Evolutionary conservation across 495 filamentous ascomycete genomes (phyloP).

Genomic region (Barbatosphaeria neglecta): DNA sequence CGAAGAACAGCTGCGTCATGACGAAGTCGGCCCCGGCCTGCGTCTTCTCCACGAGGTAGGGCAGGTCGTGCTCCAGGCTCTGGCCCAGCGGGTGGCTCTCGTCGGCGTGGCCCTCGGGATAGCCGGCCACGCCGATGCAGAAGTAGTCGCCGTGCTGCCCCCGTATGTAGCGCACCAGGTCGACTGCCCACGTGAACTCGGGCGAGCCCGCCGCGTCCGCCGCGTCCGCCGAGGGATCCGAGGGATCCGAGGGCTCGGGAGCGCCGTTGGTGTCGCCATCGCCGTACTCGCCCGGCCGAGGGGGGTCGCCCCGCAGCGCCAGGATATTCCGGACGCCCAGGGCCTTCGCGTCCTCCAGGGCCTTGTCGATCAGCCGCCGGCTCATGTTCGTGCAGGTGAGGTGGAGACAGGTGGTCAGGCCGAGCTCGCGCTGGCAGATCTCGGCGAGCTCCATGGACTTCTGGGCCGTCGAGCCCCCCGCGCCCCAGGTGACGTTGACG

Average conservation of each 20-base stretch:
- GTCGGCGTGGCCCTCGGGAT: slow-evolving; percentile 94
- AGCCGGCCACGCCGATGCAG: slow-evolving; percentile 88
- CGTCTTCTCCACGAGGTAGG: slow-evolving; percentile 84
- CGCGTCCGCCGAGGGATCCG: no score
- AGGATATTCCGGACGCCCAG: slow-evolving; percentile 90
- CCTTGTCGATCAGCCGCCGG: slow-evolving; percentile 69
- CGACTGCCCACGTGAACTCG: slow-evolving; percentile 81
- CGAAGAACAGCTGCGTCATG: slow-evolving; percentile 98
- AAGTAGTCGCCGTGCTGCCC: slow-evolving; percentile 86
- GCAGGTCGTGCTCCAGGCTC: slow-evolving; percentile 67
- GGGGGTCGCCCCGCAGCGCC: slow-evolving; percentile 87
- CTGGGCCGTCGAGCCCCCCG: slow-evolving; percentile 78
- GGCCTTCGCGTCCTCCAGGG: slow-evolving; percentile 84
- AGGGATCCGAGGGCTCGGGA: no score
- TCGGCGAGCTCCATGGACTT: slow-evolving; percentile 92
- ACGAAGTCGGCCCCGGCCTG: slow-evolving; percentile 92
- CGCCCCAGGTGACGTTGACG: slow-evolving; percentile 96
- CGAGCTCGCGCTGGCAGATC: slow-evolving; percentile 82
- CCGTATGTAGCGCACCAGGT: slow-evolving; percentile 82
- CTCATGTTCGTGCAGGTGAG: slow-evolving; percentile 98
- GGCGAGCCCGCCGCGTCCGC: slow-evolving; percentile 46
- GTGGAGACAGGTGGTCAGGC: slow-evolving; percentile 89
- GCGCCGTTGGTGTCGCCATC: slow-evolving; percentile 46
- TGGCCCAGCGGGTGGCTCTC: slow-evolving; percentile 71
- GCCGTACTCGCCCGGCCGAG: slow-evolving; percentile 75